Evolutionary conservation across 2,329 filamentous ascomycete genomes (phyloP).

Genomic region (Penicillium sp.): DNA sequence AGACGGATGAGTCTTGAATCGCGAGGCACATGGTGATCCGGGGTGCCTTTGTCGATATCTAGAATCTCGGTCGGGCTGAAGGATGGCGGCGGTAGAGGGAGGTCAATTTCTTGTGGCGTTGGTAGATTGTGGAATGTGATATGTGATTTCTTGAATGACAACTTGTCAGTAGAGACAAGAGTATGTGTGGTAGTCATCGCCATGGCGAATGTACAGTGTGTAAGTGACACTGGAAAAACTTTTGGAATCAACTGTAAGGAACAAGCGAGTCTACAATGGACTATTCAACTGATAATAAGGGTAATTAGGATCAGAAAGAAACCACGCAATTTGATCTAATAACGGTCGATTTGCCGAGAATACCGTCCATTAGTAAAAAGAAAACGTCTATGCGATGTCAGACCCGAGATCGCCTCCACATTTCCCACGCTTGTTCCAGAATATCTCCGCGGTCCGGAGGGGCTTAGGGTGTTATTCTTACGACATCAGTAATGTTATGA

Average conservation of each 20-base stretch:
- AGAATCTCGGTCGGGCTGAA: constrained; percentile 66
- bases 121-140: constrained; percentile 37
- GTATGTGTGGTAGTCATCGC: constrained; percentile 34
- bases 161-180: constrained; percentile 18
- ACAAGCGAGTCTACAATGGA: background rate
- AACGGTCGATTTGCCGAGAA: background rate
- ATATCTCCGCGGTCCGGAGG: constrained; percentile 18
- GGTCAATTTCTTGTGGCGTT: constrained; percentile 43
- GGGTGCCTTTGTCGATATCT: constrained; percentile 79
- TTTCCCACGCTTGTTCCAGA: background rate
- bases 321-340: background rate
- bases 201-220: constrained; percentile 27
- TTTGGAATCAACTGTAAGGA: too few relatives aligned
- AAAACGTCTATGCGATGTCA: background rate
- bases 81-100: constrained; percentile 73
- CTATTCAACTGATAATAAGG: background rate
- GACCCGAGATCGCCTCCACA: background rate
- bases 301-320: background rate
- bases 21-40: constrained; percentile 79
- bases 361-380: background rate
- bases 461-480: too few relatives aligned
- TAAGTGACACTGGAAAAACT: background rate
- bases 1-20: constrained; percentile 83
- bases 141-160: constrained; percentile 29
- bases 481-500: background rate